Conservation (phyloP, 768 basidiomycete genomes). For the Boletus subparvulus region DNA sequence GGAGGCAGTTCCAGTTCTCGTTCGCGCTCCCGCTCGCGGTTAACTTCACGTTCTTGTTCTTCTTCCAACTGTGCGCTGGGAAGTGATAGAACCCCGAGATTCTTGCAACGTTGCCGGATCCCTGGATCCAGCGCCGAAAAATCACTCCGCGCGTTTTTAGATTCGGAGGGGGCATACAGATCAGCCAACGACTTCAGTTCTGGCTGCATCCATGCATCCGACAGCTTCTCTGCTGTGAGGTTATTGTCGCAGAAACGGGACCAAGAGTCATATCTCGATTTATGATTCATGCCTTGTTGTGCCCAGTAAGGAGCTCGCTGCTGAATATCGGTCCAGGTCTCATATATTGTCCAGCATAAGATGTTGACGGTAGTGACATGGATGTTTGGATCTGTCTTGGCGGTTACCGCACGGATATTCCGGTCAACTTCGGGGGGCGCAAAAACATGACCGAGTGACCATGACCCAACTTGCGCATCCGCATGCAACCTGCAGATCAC, state of each 20-base stretch:
- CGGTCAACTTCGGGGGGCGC: slow-evolving; percentile 41
- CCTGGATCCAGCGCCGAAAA: background rate
- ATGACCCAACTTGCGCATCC: slow-evolving; percentile 48
- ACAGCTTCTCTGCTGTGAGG: background rate
- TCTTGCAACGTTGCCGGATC: slow-evolving; percentile 4
- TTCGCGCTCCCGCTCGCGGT: slow-evolving; percentile 42
- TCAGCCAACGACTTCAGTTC: slow-evolving; percentile 37
- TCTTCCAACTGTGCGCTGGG: slow-evolving; percentile 33
- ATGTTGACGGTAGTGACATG: slow-evolving; percentile 28
- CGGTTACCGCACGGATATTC: slow-evolving; percentile 30
- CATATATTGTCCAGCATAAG: slow-evolving; percentile 43
- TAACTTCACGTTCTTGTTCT: slow-evolving; percentile 46
- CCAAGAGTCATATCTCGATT: slow-evolving; percentile 13
- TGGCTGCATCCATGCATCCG: slow-evolving; percentile 36
- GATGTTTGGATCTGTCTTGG: background rate
- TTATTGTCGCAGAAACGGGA: background rate
- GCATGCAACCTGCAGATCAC: slow-evolving; percentile 43
- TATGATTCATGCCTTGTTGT: slow-evolving; percentile 28
- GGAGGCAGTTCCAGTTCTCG: slow-evolving; percentile 37
- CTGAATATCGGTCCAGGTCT: slow-evolving; percentile 34
- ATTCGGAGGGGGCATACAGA: slow-evolving; percentile 27
- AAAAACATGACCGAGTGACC: slow-evolving; percentile 48
- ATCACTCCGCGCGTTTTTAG: background rate
- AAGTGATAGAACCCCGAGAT: slow-evolving; percentile 9
- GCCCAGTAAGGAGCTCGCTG: no score